A percentile compares a stretch with the other conserved stretches of the same genome.
These are phyloP conservation scores for Aspergillus sp. DNA, from an alignment of 2,329 filamentous ascomycete genomes.

Conservation along the genomic window DNA sequence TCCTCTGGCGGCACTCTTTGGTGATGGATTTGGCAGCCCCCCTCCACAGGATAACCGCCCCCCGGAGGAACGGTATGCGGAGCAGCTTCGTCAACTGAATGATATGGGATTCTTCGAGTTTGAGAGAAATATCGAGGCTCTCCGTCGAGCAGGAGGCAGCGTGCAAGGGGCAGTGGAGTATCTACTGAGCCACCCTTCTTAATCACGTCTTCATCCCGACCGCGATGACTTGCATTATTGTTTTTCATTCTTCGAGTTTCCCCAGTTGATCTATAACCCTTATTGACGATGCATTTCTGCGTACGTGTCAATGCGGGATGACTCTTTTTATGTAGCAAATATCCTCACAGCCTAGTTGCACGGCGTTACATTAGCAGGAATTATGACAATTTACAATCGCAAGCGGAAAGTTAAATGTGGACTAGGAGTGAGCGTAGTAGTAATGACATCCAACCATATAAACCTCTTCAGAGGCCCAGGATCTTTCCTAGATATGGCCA, in stretches of 20 bases:
- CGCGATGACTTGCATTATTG: no score
- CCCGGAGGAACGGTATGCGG: conserved; percentile 89
- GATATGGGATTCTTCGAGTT: conserved; percentile 99
- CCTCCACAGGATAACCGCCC: conserved; percentile 78
- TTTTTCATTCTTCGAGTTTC: no score
- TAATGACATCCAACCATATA: no score
- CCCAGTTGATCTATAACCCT: not conserved
- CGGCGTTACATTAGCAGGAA: not conserved
- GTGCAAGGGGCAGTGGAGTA: conserved; percentile 73
- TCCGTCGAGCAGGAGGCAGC: conserved; percentile 86
- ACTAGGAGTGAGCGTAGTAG: no score
- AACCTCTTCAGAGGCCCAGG: no score
- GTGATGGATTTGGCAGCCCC: conserved; percentile 50
- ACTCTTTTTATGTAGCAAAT: conserved; percentile 4
- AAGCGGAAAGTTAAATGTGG: no score
- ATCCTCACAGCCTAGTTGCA: not conserved
- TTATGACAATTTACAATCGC: not conserved
- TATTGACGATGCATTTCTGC: conserved; percentile 1
- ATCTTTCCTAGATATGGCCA: no score
- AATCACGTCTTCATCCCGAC: not conserved
- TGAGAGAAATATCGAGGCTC: conserved; percentile 83
- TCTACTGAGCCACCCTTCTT: conserved; percentile 40
- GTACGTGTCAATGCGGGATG: not conserved
- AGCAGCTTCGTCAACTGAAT: conserved; percentile 88
- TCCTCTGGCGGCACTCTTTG: conserved; percentile 52